These are phyloP conservation scores for Microdochium paspali DNA, from an alignment of 2,329 filamentous ascomycete genomes.

Conservation along the genomic window DNA sequence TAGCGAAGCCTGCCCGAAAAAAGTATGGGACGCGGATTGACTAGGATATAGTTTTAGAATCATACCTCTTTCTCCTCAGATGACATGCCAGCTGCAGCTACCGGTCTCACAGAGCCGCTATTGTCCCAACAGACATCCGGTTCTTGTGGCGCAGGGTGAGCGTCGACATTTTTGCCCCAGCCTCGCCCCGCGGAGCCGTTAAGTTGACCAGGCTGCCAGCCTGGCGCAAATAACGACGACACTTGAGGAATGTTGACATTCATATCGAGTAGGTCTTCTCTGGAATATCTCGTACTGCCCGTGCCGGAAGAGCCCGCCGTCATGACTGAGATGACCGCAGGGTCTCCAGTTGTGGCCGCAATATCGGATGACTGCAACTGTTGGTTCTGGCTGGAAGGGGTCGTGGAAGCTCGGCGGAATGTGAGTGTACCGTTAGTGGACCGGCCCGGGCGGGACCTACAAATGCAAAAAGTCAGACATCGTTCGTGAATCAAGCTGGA, in stretches of 20 bases:
- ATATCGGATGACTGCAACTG: constrained; percentile 22
- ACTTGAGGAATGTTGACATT: constrained; percentile 55
- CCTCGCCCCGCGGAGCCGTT: constrained; percentile 54
- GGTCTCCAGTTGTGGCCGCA: constrained; percentile 17
- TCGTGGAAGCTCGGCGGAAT: constrained; percentile 54
- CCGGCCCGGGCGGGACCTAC: constrained; percentile 48
- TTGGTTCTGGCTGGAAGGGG: constrained; percentile 32
- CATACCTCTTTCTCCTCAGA: constrained; percentile 49
- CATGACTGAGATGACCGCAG: constrained; percentile 52
- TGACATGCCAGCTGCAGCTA: constrained; percentile 64
- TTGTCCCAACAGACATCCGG: constrained; percentile 91
- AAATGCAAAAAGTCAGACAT: neutral
- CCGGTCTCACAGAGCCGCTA: constrained; percentile 57
- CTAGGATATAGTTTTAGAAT: constrained; percentile 12
- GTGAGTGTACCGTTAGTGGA: constrained; percentile 54
- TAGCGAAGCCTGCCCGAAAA: constrained; percentile 11
- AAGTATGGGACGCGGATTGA: neutral
- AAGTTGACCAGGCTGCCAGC: constrained; percentile 68
- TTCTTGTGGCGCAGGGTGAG: constrained; percentile 63
- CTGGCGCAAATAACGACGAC: constrained; percentile 59
- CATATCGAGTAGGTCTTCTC: constrained; percentile 69
- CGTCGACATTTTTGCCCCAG: constrained; percentile 73
- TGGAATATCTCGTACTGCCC: constrained; percentile 58
- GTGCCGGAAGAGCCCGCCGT: constrained; percentile 38
- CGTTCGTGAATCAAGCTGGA: neutral